Evolutionary conservation across 208 protist species (phyloP), one percentile per base, ranked within the genome.

Genomic region (Leishmania amazonensis): DNA sequence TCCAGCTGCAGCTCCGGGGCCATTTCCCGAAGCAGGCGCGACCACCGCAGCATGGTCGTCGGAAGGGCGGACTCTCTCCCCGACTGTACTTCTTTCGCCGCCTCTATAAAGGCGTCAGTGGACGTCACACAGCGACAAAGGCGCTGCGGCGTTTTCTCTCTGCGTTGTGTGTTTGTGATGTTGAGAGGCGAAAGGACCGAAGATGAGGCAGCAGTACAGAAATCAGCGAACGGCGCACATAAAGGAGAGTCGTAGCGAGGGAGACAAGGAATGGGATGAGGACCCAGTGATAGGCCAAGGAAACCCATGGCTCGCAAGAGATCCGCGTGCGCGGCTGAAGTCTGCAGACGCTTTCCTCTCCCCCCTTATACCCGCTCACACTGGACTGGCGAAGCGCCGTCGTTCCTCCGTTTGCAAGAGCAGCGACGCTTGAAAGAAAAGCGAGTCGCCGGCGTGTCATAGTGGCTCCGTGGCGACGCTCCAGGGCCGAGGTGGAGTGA

Each of bases 1-100:
- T 97, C 94, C 45, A 98, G 86, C 87, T 98, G 93, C 81, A 97
- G 87, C 86, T 98, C 94, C 45, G 95, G 93, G 3, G 95, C 93
- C 92, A 98, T 95, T 75, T 89, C 95, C 49, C 83, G 84, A 40
- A 94, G 86, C 60, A 96, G 49, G n/a, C 90, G 81, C 21, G 85
- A 90, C 74, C 87, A 83, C 31, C 92, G 91, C 76, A 96, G 82
- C 95, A 98, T 98, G 57, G 57, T 65, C 57, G 51, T 40, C 3
- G n/a, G 35, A 62, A n/a, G 8, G 19, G 21, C 38, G 11, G 9
- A 54, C 40, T 38, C 70, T 54, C 28, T 6, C 28, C 28, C 1
- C 31, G 42, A 35, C 24, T 51, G 42, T 51, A 31, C 28, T 24
- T 21, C 3, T 38, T 51, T 31, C 28, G 42, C 45, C 28, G 70